Evolutionary conservation across 164 flowering plant genomes (phyloP).

Genomic region (Sextonia rubra): DNA sequence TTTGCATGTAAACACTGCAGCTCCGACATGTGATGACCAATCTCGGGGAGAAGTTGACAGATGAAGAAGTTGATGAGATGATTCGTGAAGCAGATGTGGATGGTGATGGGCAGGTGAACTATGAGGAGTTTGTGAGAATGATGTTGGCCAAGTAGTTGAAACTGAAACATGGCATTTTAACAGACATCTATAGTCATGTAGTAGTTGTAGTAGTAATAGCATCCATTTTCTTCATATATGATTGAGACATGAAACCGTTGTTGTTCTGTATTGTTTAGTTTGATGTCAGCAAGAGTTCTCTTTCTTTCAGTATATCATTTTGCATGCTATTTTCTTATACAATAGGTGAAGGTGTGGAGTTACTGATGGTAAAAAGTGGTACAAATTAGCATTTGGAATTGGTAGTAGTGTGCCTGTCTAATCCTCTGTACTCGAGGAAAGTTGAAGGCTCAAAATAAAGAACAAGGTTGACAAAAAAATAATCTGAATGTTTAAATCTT

Average conservation of each 20-base stretch:
- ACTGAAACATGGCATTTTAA: background rate
- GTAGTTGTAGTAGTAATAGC: background rate
- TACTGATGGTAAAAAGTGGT: too few relatives aligned
- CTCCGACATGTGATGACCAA: conserved; percentile 62
- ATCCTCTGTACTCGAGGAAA: too few relatives aligned
- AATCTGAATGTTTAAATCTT: too few relatives aligned
- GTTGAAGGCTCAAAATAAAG: too few relatives aligned
- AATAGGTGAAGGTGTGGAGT: too few relatives aligned
- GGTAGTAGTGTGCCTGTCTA: too few relatives aligned
- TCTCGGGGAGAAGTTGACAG: conserved; percentile 59
- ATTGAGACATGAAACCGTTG: background rate
- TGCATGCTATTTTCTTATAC: too few relatives aligned
- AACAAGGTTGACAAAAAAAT: too few relatives aligned
- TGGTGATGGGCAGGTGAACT: conserved; percentile 57
- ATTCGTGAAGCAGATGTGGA: conserved; percentile 57
- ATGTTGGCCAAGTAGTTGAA: conserved; percentile 48
- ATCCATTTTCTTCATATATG: background rate
- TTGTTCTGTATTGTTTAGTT: background rate
- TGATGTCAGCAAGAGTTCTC: background rate
- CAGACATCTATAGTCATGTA: background rate
- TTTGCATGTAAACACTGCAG: conserved; percentile 15
- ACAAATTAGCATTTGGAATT: too few relatives aligned
- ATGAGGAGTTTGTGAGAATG: conserved; percentile 55
- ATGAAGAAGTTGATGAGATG: conserved; percentile 67
- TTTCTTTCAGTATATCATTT: background rate